Evolutionary conservation across 495 filamentous ascomycete species (phyloP), one percentile per base, ranked within the genome.

Genomic region (Aspergillus indologenus): DNA sequence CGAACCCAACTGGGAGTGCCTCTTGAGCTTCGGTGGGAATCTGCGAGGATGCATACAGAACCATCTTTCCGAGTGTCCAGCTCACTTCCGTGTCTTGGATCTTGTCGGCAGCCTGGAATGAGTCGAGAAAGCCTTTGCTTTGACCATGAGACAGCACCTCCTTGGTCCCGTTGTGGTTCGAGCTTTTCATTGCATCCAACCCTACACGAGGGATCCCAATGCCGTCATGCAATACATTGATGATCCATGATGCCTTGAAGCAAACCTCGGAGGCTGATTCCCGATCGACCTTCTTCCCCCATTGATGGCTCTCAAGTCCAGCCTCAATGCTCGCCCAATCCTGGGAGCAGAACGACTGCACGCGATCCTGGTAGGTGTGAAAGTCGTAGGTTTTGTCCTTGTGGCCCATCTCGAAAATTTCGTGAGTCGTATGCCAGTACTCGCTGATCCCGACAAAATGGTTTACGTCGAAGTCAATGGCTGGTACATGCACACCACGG

Each of bases 341-440:
- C 65, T 89, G 87, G 19, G 83, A 85, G 68, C 94, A 99, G 62
- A 94, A 97, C 6, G 89, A 82, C 57, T 85, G 80, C 5, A 99
- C 95, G 23, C 87, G 83, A 58, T 88, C 75, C 62, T 97, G 93
- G 65, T 97, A 99, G 0, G 88, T 91, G 34, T 87, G 83, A 63
- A 96, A 94, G 62, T 98, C 94, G 71, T 98, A 98, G 0, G 89
- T 84, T 62, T 89, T 90, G 61, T 95, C 88, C 54, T 87, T 88
- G 65, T 89, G 81, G 24, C 84, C 85, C 68, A 85, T 86, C 59
- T 91, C 89, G 65, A 98, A 97, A 0, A 97, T 85, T 50, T 95
- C 91, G 66, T 97, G 93, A 0, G 94, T 99, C 0, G 93, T 96
- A 74, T 99, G 94, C 94, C 94, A 99, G 68, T 96, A 99, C 68